Percentiles rank a stretch among this genome's conserved stretches.
Evolutionary conservation across 1,284 basidiomycete genomes (phyloP).

Genomic region (Gymnopus androsaceus): DNA sequence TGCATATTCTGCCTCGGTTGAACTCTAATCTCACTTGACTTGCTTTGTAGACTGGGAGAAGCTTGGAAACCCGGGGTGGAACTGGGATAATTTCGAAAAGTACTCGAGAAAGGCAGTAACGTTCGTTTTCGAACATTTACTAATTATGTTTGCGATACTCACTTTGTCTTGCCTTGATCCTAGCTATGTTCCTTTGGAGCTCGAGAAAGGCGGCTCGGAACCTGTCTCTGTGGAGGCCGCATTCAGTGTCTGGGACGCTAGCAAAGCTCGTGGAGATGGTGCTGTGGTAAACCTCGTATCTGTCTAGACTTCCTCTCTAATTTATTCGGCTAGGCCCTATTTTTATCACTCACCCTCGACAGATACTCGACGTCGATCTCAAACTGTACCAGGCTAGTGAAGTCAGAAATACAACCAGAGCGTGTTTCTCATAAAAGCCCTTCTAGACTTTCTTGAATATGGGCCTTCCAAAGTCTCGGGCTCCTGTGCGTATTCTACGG

Average conservation of each 20-base stretch:
- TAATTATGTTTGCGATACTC: too few relatives aligned
- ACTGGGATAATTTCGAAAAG: conserved; percentile 40
- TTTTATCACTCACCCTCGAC: conserved; percentile 16
- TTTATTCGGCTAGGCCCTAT: conserved; percentile 17
- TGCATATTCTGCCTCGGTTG: not conserved
- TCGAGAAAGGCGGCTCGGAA: not conserved
- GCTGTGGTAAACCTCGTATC: not conserved
- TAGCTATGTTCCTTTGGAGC: not conserved
- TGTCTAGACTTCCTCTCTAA: not conserved
- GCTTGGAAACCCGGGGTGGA: conserved; percentile 43
- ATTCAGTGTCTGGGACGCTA: conserved; percentile 9
- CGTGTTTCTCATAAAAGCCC: not conserved
- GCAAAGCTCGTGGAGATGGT: conserved; percentile 11
- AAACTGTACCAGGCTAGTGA: conserved; percentile 12
- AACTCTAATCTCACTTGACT: not conserved
- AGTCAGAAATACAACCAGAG: not conserved
- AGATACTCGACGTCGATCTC: conserved; percentile 11
- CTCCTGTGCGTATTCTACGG: conserved; percentile 15
- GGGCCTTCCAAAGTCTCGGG: conserved; percentile 11
- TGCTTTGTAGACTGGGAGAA: conserved; percentile 26
- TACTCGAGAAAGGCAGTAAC: conserved; percentile 33
- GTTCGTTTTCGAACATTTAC: conserved; percentile 24
- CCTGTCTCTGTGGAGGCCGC: too few relatives aligned
- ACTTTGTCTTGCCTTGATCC: not conserved
- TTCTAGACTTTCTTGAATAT: conserved; percentile 14